Base-by-base conservation (phyloP, 1,284 basidiomycete species). In the Naganishia sp. region DNA sequence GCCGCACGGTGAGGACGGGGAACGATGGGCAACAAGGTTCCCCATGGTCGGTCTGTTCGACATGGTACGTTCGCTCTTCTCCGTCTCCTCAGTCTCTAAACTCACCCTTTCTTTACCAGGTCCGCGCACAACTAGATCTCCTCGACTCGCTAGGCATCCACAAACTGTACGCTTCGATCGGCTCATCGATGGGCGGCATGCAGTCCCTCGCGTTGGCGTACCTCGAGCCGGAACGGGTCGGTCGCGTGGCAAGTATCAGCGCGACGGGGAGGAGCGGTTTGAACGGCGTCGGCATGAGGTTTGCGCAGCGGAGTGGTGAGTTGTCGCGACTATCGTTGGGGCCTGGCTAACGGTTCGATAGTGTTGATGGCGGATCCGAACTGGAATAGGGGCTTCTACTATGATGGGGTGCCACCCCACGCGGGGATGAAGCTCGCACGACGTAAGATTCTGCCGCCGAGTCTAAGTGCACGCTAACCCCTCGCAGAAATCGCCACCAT, bases 311-410 rank as follows among this genome's bases (percentile, higher is more conserved):
- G 74, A 94, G 90, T 80, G 92, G 92, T 92, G 72, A 74, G 88
- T 75, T 17, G 1, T 35, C 15, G n/a, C 3, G 13, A 17, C 13
- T 3, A 25, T 43, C 21, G 2, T 31, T 3, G 53, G 13, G 31
- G 52, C 9, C 7, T 39, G 3, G 42, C 54, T 55, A n/a, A 57
- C 51, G 2, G 21, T 6, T 32, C 62, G 7, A 35, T 70, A 93
- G 95, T 99, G 13, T 85, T 99, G 62, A 99, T 99, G 95, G 89
- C 94, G 6, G 95, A 99, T 79, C 95, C 95, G 0, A 97, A 99
- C 72, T 99, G 95, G 96, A 99, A 99, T 71, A 88, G 94, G 47
- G 95, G 96, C 1, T 97, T 95, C 78, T 99, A 99, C 80, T 99
- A 99, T 75, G 90, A 92, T 62, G 84, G 85, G n/a, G 77, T 94